Percentiles rank a stretch among this genome's conserved stretches.
These are phyloP conservation scores for Babesia divergens DNA, from an alignment of 169 alveolate species.

Conservation along the genomic window DNA sequence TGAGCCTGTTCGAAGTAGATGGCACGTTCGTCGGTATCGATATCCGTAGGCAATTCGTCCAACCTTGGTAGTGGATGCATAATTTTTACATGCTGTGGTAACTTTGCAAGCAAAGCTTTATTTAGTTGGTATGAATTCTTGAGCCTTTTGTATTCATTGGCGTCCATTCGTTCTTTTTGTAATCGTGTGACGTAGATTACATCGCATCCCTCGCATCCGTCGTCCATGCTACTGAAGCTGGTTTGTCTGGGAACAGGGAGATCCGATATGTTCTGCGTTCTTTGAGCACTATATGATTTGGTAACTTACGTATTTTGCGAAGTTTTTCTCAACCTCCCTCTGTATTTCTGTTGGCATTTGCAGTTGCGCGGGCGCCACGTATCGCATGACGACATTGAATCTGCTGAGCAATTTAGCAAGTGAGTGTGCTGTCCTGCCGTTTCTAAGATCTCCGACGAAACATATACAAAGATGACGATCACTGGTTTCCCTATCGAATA, in stretches of 20 bases:
- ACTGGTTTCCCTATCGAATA: conserved; percentile 28
- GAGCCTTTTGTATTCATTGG: conserved; percentile 48
- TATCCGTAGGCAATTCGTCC: conserved; percentile 72
- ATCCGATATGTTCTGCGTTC: conserved; percentile 58
- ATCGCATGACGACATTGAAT: conserved; percentile 67
- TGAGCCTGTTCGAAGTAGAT: conserved; percentile 81
- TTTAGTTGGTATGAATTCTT: conserved; percentile 65
- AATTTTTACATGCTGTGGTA: conserved; percentile 63
- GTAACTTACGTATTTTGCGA: conserved; percentile 60
- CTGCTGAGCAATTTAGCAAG: conserved; percentile 75
- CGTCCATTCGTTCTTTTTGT: conserved; percentile 76
- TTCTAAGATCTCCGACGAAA: conserved; percentile 79
- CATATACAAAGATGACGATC: conserved; percentile 58
- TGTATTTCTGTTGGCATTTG: conserved; percentile 72
- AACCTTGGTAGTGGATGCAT: conserved; percentile 83
- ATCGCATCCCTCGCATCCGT: conserved; percentile 59
- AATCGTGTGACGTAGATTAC: conserved; percentile 79
- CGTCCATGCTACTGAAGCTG: conserved; percentile 56
- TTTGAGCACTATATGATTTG: not conserved
- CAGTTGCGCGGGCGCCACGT: conserved; percentile 68
- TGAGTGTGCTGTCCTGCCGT: conserved; percentile 83
- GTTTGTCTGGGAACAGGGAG: conserved; percentile 60
- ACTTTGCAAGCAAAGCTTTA: conserved; percentile 42
- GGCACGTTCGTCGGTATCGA: conserved; percentile 69
- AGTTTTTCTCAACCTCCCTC: conserved; percentile 59